These are phyloP conservation scores for Aschersonia sp. DNA, from an alignment of 2,329 filamentous ascomycete genomes.

Conservation along the genomic window DNA sequence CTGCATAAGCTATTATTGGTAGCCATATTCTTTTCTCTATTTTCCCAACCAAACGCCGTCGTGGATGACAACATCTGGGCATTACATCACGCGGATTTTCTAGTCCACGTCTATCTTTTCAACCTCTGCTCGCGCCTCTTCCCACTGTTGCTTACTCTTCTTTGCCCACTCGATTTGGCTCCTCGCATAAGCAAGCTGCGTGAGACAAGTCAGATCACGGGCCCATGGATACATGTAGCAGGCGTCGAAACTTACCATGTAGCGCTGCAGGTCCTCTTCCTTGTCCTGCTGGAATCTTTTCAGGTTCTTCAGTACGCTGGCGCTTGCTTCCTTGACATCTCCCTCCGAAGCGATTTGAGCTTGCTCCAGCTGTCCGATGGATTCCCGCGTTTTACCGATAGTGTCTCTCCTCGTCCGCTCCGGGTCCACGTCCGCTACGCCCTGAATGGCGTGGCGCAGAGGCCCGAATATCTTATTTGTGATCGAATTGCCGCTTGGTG, in stretches of 20 bases:
- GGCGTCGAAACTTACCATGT: constrained; percentile 60
- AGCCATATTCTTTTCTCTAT: no score
- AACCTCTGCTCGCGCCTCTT: constrained; percentile 76
- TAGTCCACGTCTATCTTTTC: constrained; percentile 64
- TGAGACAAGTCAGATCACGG: neutral
- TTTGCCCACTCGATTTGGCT: constrained; percentile 91
- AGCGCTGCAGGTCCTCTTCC: constrained; percentile 81
- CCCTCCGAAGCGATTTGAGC: constrained; percentile 76
- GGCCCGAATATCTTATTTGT: constrained; percentile 89
- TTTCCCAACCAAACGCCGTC: no score
- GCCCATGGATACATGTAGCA: neutral
- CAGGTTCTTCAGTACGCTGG: constrained; percentile 75
- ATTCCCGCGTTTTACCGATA: constrained; percentile 90
- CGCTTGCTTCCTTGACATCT: constrained; percentile 86
- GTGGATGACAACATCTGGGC: no score
- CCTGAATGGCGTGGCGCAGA: constrained; percentile 88
- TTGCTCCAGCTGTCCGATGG: constrained; percentile 73
- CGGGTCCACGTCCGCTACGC: constrained; percentile 90
- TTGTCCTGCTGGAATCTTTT: constrained; percentile 91
- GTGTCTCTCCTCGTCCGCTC: constrained; percentile 83
- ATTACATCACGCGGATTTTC: neutral
- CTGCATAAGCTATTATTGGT: no score
- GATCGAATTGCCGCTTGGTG: constrained; percentile 75
- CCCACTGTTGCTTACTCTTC: constrained; percentile 81
- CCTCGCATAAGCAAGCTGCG: constrained; percentile 75